Conservation (phyloP, 2,329 filamentous ascomycete genomes). For the Fusarium goolgardi region DNA sequence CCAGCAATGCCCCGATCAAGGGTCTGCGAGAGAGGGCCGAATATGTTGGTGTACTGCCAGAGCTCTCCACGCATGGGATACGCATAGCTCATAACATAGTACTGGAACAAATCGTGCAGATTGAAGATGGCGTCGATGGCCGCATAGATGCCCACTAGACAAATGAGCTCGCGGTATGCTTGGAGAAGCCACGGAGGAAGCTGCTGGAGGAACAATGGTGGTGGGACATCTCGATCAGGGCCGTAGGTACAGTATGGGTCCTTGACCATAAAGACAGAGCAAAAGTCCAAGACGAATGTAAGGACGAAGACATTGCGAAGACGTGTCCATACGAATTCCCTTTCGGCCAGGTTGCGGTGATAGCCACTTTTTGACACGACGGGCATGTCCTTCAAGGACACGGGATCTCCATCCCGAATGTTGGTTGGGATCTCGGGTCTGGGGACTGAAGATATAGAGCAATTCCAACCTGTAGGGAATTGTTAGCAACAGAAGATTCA, state of each 20-base stretch:
- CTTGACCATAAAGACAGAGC: conserved; percentile 75
- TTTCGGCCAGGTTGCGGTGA: conserved; percentile 55
- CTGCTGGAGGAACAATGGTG: conserved; percentile 57
- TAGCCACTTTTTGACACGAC: conserved; percentile 60
- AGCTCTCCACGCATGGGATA: conserved; percentile 64
- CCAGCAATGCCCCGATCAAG: conserved; percentile 79
- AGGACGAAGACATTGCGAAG: conserved; percentile 61
- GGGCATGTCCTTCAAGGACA: conserved; percentile 58
- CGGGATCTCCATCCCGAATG: conserved; percentile 51
- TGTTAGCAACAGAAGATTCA: background rate
- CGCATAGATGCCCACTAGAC: conserved; percentile 66
- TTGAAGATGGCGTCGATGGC: conserved; percentile 72
- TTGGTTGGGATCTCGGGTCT: conserved; percentile 56
- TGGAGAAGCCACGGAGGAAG: conserved; percentile 61
- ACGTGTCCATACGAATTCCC: conserved; percentile 59
- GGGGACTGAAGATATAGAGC: conserved; percentile 63
- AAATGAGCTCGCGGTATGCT: conserved; percentile 67
- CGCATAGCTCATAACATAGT: conserved; percentile 60
- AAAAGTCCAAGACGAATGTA: conserved; percentile 76
- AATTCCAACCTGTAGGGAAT: conserved; percentile 64
- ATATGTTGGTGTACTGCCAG: conserved; percentile 66
- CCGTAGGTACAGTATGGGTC: conserved; percentile 82
- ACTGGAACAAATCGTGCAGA: conserved; percentile 68
- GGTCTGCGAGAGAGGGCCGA: conserved; percentile 67
- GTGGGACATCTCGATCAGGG: conserved; percentile 50